Conservation (phyloP, 108 stramenopile genomes). For the Stephanodiscus minutulus region DNA sequence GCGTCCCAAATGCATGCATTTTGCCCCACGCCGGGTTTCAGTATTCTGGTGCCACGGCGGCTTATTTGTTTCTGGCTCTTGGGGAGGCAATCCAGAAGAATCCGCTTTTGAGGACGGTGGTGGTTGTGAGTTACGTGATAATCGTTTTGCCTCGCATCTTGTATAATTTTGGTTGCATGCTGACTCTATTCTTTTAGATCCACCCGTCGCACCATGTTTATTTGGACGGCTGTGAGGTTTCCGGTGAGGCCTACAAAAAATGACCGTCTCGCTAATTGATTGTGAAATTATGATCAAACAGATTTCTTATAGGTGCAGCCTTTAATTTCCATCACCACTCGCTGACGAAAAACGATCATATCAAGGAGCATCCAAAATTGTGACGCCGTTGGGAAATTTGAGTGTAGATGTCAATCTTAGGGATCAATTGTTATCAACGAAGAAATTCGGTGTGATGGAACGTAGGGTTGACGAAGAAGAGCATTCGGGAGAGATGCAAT, state of each 20-base stretch:
- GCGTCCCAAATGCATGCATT: constrained; percentile 63
- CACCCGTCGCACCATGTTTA: constrained; percentile 89
- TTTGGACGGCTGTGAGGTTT: constrained; percentile 77
- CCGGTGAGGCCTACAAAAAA: constrained; percentile 41
- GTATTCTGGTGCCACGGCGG: constrained; percentile 88
- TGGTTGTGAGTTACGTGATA: constrained; percentile 21
- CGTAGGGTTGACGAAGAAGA: constrained; percentile 68
- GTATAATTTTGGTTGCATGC: neutral
- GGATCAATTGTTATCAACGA: constrained; percentile 54
- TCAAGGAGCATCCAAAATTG: constrained; percentile 40
- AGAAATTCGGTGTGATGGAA: constrained; percentile 64
- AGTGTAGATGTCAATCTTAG: constrained; percentile 64
- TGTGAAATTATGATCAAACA: neutral
- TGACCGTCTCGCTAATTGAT: no score
- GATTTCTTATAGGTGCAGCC: constrained; percentile 4
- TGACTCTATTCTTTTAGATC: constrained; percentile 55
- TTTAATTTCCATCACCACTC: neutral
- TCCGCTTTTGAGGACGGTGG: constrained; percentile 30
- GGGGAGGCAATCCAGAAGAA: constrained; percentile 43
- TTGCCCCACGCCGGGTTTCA: constrained; percentile 84
- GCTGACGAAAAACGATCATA: neutral
- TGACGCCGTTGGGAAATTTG: constrained; percentile 80
- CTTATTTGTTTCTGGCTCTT: constrained; percentile 67
- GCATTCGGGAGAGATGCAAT: constrained; percentile 91
- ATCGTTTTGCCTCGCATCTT: neutral